Evolutionary conservation across 176 grass and related monocot species (phyloP), one percentile per base, ranked within the genome.

Genomic region (Poa pratensis): DNA sequence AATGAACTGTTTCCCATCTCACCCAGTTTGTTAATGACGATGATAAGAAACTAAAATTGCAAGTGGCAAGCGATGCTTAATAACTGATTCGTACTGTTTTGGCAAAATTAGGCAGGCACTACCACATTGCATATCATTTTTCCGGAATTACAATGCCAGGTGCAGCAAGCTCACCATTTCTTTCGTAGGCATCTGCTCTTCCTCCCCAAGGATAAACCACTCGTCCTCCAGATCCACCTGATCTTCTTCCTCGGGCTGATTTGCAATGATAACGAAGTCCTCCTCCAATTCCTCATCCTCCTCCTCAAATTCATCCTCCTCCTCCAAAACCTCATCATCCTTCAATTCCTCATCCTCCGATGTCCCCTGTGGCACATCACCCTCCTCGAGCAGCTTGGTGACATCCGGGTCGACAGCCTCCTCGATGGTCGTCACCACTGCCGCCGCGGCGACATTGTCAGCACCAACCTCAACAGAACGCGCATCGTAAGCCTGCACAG

Each of bases 211-310:
- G n/a, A 95, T 39, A 20, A 94, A 86, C n/a, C 92, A 98, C 81
- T 98, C 96, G 63, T 98, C 96, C 77, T 94, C 95, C 70, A 97
- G 80, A 76, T 85, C 87, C 32, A 27, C 58, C 12, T 76, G 22
- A 17, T 80, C 46, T n/a, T 80, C 87, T 3, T 83, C 81, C 13
- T 95, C 92, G 18, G 52, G 28, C 10, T 89, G 79, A 86, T 91
- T 92, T 52, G 91, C 93, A 37, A 91, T 61, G 11, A 95, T 39
- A 39, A 95, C 88, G 45, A 94, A 98, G 87, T 98, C 96, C 63
- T 98, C 93, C 85, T 94, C 95, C 78, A 97, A 73, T 61, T 80
- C 86, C 43, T 94, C 90, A 17, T 89, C 86, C 3, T 50, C 48
- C 28, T 66, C 62, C 0, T 37, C 35, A 5, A 16, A 34, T 5